A percentile compares a stretch with the other conserved stretches of the same genome.
phyloP scores from a whole-genome alignment of 177 flowering plant species.

The Telopea speciosissima region DNA sequence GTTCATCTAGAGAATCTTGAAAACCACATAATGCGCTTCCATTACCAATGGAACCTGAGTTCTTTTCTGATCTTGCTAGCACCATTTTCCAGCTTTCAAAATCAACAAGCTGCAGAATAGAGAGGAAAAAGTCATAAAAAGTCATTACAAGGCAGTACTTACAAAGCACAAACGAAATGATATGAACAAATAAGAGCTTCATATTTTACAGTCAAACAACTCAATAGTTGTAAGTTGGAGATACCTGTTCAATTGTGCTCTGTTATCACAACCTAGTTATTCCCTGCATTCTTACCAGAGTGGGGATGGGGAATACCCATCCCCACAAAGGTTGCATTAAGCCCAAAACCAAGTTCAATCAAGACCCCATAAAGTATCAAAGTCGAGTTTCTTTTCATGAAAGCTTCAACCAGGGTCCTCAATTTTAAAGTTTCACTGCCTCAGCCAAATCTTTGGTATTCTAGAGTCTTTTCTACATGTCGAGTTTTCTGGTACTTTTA shows the following conservation, averaged over 20 bases:
- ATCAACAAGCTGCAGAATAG: slow-evolving; percentile 65
- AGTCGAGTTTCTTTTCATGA: not conserved
- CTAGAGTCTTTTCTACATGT: not conserved
- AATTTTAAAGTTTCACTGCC: not conserved
- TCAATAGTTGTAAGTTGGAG: not conserved
- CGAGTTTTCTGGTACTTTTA: not conserved
- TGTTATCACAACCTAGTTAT: not conserved
- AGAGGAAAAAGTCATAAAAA: not conserved
- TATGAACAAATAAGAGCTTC: not conserved
- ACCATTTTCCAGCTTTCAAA: slow-evolving; percentile 89
- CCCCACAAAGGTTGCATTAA: not conserved
- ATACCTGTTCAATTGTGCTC: not conserved
- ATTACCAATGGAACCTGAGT: slow-evolving; percentile 44
- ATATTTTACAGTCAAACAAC: not conserved
- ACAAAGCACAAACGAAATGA: not conserved
- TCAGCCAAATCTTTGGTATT: not conserved
- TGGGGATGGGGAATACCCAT: not conserved
- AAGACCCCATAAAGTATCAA: not conserved
- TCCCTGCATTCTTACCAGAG: not conserved
- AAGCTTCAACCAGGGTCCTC: not conserved
- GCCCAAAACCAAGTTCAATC: not conserved
- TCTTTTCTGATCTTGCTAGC: slow-evolving; percentile 71
- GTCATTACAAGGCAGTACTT: not conserved
- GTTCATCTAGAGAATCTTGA: slow-evolving; percentile 55
- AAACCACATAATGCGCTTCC: slow-evolving; percentile 50